Evolutionary conservation across 1,284 basidiomycete species (phyloP), one percentile per base, ranked within the genome.

Genomic region (Marasmius sp.): DNA sequence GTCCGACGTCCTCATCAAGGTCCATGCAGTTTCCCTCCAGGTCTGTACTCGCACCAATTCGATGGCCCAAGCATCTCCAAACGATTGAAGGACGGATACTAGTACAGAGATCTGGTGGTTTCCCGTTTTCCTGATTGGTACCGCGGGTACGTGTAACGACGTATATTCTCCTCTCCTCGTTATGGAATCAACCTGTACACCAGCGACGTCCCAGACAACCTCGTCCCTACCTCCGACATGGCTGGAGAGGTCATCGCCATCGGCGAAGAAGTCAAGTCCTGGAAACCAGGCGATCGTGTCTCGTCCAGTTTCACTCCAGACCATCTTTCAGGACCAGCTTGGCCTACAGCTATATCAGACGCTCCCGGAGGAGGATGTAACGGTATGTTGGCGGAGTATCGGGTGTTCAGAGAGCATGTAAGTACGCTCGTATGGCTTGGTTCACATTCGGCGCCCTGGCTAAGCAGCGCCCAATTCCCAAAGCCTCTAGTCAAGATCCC

Each of bases 221-320:
- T 81, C 3, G 77, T 87, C 16, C 85, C 86, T 0, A 75, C 79
- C 68, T 88, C 86, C 6, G 88, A 90, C 66, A 79, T 82, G 64
- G 86, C 88, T 14, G 87, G 88, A 8, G 83, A 87, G 67, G 75
- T 89, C 54, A 72, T 86, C 45, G 76, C 79, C 3, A 69, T 87
- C 18, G 87, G 87, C 3, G 71, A 74, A 43, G 78, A 78, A 12
- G 85, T 86, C 18, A 79, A 71, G 43, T 69, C 71, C 14, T 87
- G 79, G 79, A 79, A 79, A 62, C 62, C 71, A 3, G 86, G 87
- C 10, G 85, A 89, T 68, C 81, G 84, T n/a, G 85, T 88, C 60
- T 81, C 76, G 55, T 73, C 78, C 4, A 81, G 79, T 66, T 81
- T 84, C 64, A 65, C 72, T 6, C 64, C 75, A 7, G 76, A 77